phyloP scores from a whole-genome alignment of 2,329 filamentous ascomycete genomes.

The Ceratocystis lukuohia region DNA sequence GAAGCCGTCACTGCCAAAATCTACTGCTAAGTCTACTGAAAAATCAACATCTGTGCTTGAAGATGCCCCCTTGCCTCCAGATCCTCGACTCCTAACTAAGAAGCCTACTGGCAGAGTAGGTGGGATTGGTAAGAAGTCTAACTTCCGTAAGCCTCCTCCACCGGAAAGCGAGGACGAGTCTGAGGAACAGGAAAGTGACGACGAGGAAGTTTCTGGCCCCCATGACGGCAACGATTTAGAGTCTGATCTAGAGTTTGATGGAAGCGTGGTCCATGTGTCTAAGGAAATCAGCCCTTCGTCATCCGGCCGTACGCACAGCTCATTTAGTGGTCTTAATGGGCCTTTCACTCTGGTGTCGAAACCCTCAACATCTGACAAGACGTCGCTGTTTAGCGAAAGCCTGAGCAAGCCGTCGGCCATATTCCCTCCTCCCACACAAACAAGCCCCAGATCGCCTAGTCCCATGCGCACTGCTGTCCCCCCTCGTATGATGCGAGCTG shows the following conservation, averaged over 20 bases:
- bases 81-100: constrained; percentile 29
- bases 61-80: constrained; percentile 33
- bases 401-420: constrained; percentile 3
- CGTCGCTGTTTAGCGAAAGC: constrained; percentile 12
- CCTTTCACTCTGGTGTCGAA: constrained; percentile 34
- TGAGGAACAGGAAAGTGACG: constrained; percentile 30
- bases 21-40: constrained; percentile 19
- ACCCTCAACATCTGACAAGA: constrained; percentile 11
- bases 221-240: constrained; percentile 33
- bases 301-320: constrained; percentile 42
- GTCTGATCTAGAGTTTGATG: constrained; percentile 37
- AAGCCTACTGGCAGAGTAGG: constrained; percentile 14
- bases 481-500: constrained; percentile 34
- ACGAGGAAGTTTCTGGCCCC: constrained; percentile 29
- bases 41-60: constrained; percentile 19
- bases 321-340: constrained; percentile 39
- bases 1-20: constrained; percentile 11
- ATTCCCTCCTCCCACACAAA: constrained; percentile 36
- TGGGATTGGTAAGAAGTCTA: constrained; percentile 13
- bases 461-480: constrained; percentile 50
- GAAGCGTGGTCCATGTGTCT: constrained; percentile 51
- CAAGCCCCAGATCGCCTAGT: constrained; percentile 60
- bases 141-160: background rate
- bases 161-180: constrained; percentile 29
- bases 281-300: constrained; percentile 42